A percentile compares a stretch with the other conserved stretches of the same genome.
Evolutionary conservation across 495 filamentous ascomycete genomes (phyloP).

Genomic region (Aspergillus indologenus): DNA sequence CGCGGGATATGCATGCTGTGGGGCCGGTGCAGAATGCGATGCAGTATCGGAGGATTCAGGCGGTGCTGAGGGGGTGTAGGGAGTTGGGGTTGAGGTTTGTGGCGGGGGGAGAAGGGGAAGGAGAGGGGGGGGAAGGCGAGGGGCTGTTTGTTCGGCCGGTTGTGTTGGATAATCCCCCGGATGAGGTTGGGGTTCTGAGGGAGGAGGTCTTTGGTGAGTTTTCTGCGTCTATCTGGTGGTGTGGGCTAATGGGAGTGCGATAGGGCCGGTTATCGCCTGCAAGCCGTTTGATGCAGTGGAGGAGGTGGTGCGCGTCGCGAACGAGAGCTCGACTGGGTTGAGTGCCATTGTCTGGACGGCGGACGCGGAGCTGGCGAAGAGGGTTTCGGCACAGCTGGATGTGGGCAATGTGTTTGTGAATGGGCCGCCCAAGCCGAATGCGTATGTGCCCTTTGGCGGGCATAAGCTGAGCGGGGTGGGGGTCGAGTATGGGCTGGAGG

Average conservation of each 20-base stretch:
- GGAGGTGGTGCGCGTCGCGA: constrained; percentile 76
- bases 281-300: constrained; percentile 70
- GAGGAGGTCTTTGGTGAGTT: constrained; percentile 9
- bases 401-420: constrained; percentile 49
- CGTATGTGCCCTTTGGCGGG: constrained; percentile 47
- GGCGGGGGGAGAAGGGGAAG: too few species aligned
- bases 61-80: constrained; percentile 7
- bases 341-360: constrained; percentile 78
- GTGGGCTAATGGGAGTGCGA: constrained; percentile 43
- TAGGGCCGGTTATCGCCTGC: constrained; percentile 40
- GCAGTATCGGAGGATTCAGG: constrained; percentile 10
- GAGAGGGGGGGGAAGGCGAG: too few species aligned
- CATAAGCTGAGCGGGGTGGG: constrained; percentile 57
- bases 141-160: constrained; percentile 11
- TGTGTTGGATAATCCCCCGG: constrained; percentile 8
- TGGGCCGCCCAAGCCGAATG: constrained; percentile 24
- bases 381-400: constrained; percentile 72
- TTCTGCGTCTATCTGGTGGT: neutral
- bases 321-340: constrained; percentile 80
- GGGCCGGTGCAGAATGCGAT: constrained; percentile 15
- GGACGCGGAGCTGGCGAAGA: constrained; percentile 71
- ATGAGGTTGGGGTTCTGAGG: neutral
- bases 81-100: neutral
- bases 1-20: neutral
- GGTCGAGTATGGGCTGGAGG: constrained; percentile 1